Percentiles rank a stretch among this genome's conserved stretches.
These are phyloP conservation scores for Penicillium simplicissimum DNA, from an alignment of 495 filamentous ascomycete genomes.

Conservation along the genomic window DNA sequence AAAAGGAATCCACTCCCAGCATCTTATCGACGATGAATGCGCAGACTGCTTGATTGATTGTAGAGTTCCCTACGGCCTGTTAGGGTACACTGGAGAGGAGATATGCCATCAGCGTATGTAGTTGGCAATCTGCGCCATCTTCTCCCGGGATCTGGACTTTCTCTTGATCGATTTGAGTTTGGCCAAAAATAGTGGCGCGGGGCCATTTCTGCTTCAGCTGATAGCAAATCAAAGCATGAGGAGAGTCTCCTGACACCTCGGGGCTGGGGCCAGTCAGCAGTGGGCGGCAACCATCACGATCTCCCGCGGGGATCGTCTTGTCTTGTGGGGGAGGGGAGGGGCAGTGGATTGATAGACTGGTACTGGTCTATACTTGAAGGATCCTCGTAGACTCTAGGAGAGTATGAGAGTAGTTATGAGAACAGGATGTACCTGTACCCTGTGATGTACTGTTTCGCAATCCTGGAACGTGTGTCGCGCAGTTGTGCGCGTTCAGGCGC, in stretches of 20 bases:
- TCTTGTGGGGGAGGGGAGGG: not conserved
- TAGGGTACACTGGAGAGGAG: too few relatives aligned
- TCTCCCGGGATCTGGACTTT: not conserved
- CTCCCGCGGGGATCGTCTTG: constrained; percentile 14
- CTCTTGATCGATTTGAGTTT: constrained; percentile 11
- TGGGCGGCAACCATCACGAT: constrained; percentile 15
- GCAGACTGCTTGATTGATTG: not conserved
- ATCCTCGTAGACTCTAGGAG: not conserved
- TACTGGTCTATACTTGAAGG: not conserved
- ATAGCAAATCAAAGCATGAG: constrained; percentile 27
- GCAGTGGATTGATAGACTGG: not conserved
- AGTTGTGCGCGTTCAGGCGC: constrained; percentile 21
- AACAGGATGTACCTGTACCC: not conserved
- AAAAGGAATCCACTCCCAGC: not conserved
- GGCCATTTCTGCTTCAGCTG: constrained; percentile 15
- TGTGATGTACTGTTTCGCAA: not conserved
- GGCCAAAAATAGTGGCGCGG: constrained; percentile 22
- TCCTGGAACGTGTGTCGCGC: not conserved
- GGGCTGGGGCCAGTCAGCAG: constrained; percentile 17
- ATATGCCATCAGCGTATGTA: not conserved
- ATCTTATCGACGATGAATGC: not conserved
- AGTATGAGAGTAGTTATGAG: not conserved
- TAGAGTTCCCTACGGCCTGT: too few relatives aligned
- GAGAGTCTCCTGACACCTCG: constrained; percentile 28
- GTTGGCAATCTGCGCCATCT: not conserved